Conservation (phyloP, 2,329 filamentous ascomycete species). For the Boeremia exigua region DNA sequence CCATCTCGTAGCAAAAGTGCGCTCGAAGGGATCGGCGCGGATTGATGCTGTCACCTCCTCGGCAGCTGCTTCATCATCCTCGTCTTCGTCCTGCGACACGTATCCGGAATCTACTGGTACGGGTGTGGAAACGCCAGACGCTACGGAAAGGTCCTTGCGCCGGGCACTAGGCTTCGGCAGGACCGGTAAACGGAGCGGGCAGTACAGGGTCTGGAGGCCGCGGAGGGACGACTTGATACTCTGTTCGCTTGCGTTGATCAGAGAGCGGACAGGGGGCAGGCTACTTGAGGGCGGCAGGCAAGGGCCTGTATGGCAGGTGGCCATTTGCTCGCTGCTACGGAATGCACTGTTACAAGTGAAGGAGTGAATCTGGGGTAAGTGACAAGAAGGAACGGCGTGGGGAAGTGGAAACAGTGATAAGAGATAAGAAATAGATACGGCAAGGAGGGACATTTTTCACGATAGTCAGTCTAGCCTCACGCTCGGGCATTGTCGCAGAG, state of each 20-base stretch:
- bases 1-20: conserved; percentile 41
- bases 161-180: conserved; percentile 19
- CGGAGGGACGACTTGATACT: conserved; percentile 32
- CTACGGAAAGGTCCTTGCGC: conserved; percentile 22
- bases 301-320: conserved; percentile 24
- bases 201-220: conserved; percentile 41
- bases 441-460: conserved; percentile 17
- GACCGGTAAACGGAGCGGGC: conserved; percentile 40
- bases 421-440: conserved; percentile 24
- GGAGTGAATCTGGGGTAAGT: conserved; percentile 12
- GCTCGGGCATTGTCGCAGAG: conserved; percentile 33
- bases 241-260: conserved; percentile 29
- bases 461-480: conserved; percentile 35
- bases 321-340: conserved; percentile 31
- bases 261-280: conserved; percentile 35
- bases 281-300: conserved; percentile 45
- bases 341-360: conserved; percentile 8
- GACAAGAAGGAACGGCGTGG: conserved; percentile 27
- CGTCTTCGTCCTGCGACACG: conserved; percentile 41
- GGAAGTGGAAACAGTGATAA: conserved; percentile 25
- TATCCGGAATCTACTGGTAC: conserved; percentile 44
- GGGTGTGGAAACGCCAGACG: conserved; percentile 24
- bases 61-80: conserved; percentile 24
- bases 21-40: conserved; percentile 43
- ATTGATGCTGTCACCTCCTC: conserved; percentile 38